Conservation (phyloP, 2,329 filamentous ascomycete species). For the Fusarium sp. region DNA sequence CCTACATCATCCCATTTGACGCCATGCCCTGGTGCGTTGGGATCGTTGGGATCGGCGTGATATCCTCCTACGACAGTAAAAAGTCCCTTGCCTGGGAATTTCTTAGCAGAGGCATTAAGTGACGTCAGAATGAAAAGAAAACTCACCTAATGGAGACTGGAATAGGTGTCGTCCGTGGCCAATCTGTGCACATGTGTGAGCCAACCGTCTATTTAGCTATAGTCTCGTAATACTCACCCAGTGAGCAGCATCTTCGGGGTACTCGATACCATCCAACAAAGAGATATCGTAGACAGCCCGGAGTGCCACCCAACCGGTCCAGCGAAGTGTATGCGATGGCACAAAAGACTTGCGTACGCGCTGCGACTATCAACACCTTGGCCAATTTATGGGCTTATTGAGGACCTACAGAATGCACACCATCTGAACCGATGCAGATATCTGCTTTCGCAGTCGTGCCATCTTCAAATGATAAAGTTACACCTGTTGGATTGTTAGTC, state of each 20-base stretch:
- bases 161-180: background rate
- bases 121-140: too few species aligned
- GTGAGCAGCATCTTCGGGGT: background rate
- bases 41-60: background rate
- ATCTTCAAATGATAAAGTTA: background rate
- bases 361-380: background rate
- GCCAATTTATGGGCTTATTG: background rate
- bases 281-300: background rate
- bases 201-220: background rate
- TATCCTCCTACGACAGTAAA: background rate
- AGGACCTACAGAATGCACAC: background rate
- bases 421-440: background rate
- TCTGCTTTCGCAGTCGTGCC: background rate
- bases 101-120: background rate
- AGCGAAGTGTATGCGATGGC: background rate
- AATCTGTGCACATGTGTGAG: background rate
- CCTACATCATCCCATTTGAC: background rate
- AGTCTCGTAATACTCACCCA: background rate
- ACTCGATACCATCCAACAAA: background rate
- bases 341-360: background rate
- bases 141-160: background rate
- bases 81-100: background rate
- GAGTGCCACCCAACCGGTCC: background rate
- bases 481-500: background rate
- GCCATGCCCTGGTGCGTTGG: background rate